phyloP scores from a whole-genome alignment of 2,329 filamentous ascomycete genomes.

The Sclerotinia sclerotiorum region DNA sequence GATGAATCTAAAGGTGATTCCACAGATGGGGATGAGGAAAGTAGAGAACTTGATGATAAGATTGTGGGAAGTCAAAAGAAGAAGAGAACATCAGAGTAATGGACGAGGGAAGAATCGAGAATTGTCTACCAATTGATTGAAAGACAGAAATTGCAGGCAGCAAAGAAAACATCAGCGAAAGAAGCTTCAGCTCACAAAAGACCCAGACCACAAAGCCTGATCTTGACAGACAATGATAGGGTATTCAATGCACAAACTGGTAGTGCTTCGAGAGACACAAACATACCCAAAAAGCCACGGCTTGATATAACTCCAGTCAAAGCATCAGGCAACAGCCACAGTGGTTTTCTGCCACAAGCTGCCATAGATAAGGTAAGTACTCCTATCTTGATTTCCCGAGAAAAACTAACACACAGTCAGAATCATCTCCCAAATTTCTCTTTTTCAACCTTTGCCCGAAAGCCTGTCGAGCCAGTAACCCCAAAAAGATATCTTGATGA shows the following conservation, averaged over 20 bases:
- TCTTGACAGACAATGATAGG: background rate
- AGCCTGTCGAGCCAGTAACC: too few species aligned
- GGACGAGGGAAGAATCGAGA: background rate
- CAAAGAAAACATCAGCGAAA: background rate
- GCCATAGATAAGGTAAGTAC: background rate
- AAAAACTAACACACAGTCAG: background rate
- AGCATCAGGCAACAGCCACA: background rate
- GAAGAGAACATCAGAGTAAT: background rate
- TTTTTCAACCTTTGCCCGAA: too few species aligned
- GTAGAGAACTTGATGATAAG: fast-evolving
- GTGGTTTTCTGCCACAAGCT: too few species aligned
- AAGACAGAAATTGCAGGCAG: background rate
- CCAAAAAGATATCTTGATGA: background rate
- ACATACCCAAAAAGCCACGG: background rate
- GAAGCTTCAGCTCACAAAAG: background rate
- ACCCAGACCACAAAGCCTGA: too few species aligned
- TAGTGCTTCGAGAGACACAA: background rate
- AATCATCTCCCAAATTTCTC: too few species aligned
- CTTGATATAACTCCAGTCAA: background rate
- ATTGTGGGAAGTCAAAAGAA: fast-evolving
- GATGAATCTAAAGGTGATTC: too few species aligned
- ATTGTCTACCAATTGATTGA: background rate
- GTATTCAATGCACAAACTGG: background rate
- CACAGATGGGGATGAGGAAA: background rate
- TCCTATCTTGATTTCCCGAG: background rate